phyloP scores from a whole-genome alignment of 2,329 filamentous ascomycete species.

The Xylariaceae sp. region DNA sequence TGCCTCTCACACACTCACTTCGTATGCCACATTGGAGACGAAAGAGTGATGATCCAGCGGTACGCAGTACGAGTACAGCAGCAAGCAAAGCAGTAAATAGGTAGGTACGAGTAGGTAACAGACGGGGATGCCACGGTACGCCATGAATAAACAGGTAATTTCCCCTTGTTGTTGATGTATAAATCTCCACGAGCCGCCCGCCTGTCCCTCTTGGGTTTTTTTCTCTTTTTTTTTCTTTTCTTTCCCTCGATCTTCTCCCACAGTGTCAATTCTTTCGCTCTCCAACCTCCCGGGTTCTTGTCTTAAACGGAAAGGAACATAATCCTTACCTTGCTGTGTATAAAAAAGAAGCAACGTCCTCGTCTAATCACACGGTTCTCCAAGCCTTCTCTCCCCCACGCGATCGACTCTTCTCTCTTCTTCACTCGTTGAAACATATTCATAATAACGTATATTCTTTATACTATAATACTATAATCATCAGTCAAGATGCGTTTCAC shows the following conservation, averaged over 20 bases:
- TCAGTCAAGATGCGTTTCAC: constrained; percentile 52
- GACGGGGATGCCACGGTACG: no score
- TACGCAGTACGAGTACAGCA: no score
- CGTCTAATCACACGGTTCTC: not conserved
- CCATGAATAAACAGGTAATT: not conserved
- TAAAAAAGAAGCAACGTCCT: constrained; percentile 8
- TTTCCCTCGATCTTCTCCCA: constrained; percentile 4
- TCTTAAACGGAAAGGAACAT: not conserved
- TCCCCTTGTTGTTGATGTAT: constrained; percentile 1
- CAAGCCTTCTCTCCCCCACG: not conserved
- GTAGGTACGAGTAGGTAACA: no score
- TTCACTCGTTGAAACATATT: constrained; percentile 13
- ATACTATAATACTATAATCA: constrained; percentile 26
- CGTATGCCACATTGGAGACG: no score
- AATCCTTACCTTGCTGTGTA: constrained; percentile 4
- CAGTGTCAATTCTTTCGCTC: constrained; percentile 3
- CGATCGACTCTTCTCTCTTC: constrained; percentile 12
- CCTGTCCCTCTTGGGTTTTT: not conserved
- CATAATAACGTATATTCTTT: constrained; percentile 6
- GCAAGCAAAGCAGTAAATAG: no score
- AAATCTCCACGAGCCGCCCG: not conserved
- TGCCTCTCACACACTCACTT: no score
- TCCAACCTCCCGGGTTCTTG: not conserved
- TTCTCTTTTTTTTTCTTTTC: constrained; percentile 1
- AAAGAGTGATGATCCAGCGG: no score